These are phyloP conservation scores for Linnemannia schmuckeri DNA, from an alignment of 192 early-diverging fungal genomes.

Conservation along the genomic window DNA sequence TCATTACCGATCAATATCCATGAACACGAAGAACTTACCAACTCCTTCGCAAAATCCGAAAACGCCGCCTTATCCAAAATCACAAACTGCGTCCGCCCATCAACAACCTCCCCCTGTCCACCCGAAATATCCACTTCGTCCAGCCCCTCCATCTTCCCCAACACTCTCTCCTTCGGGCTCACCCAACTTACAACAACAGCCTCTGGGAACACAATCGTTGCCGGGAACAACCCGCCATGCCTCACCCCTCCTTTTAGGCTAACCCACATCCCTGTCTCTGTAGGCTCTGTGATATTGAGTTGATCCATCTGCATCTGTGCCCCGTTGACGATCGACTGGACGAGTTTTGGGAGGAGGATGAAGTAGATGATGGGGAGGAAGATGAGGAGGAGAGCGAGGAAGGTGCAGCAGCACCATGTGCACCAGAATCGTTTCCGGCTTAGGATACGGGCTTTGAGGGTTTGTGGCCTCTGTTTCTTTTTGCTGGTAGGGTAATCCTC, in stretches of 20 bases:
- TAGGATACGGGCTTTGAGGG: conserved; percentile 41
- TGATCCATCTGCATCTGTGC: conserved; percentile 33
- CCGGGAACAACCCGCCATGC: conserved; percentile 59
- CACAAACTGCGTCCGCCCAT: neutral
- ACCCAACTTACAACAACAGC: conserved; percentile 27
- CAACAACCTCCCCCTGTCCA: neutral
- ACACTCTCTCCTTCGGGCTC: conserved; percentile 24
- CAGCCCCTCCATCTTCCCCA: conserved; percentile 16
- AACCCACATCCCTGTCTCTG: conserved; percentile 39
- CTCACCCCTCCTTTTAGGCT: conserved; percentile 30
- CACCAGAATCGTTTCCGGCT: conserved; percentile 58
- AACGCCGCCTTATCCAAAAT: conserved; percentile 12
- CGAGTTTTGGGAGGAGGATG: conserved; percentile 60
- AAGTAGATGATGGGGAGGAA: conserved; percentile 53
- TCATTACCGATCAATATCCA: too few species aligned
- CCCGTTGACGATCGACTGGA: conserved; percentile 55
- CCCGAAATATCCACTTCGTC: neutral
- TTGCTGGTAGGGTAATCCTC: neutral
- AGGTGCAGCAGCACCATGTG: conserved; percentile 22
- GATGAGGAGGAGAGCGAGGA: conserved; percentile 42
- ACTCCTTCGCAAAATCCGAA: conserved; percentile 28
- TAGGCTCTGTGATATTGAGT: conserved; percentile 38
- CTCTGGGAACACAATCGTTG: conserved; percentile 52
- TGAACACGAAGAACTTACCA: conserved; percentile 30
- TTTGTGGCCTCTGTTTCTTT: neutral